phyloP scores from a whole-genome alignment of 2,329 filamentous ascomycete genomes.

The Bipolaris oryzae region DNA sequence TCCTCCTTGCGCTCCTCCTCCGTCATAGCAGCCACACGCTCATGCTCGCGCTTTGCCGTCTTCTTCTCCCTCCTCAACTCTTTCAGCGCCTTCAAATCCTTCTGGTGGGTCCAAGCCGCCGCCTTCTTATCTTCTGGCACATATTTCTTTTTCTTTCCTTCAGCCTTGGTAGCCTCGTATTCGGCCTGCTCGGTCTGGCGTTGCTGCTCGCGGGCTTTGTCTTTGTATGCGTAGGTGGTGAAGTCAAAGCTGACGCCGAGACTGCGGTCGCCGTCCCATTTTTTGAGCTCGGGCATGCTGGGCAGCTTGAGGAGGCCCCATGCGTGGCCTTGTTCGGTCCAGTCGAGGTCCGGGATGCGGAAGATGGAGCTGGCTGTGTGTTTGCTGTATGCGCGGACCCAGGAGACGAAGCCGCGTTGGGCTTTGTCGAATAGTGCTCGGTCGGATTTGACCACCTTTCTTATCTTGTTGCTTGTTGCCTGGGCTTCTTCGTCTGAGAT shows the following conservation, averaged over 20 bases:
- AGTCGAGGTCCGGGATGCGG: slow-evolving; percentile 78
- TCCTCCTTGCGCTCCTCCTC: slow-evolving; percentile 44
- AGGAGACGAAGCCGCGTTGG: slow-evolving; percentile 90
- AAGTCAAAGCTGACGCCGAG: slow-evolving; percentile 51
- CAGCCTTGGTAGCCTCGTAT: slow-evolving; percentile 21
- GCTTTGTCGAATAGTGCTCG: slow-evolving; percentile 82
- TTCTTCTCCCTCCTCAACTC: slow-evolving; percentile 46
- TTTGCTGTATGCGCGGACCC: slow-evolving; percentile 88
- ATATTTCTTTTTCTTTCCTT: slow-evolving; percentile 37
- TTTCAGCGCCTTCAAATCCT: slow-evolving; percentile 40
- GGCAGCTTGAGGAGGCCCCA: slow-evolving; percentile 89
- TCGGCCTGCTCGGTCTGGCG: slow-evolving; percentile 45
- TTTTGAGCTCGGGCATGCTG: slow-evolving; percentile 82
- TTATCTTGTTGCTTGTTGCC: slow-evolving; percentile 64
- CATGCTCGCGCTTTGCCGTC: slow-evolving; percentile 39
- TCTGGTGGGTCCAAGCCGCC: slow-evolving; percentile 46
- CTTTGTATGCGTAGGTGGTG: slow-evolving; percentile 52
- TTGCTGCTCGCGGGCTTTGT: slow-evolving; percentile 53
- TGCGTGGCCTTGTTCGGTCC: slow-evolving; percentile 77
- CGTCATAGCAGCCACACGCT: slow-evolving; percentile 32
- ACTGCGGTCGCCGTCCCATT: slow-evolving; percentile 53
- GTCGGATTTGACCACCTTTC: slow-evolving; percentile 64
- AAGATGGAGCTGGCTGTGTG: slow-evolving; percentile 94
- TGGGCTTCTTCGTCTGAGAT: slow-evolving; percentile 68
- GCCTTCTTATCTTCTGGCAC: slow-evolving; percentile 36